Evolutionary conservation across 2,329 filamentous ascomycete genomes (phyloP), one percentile per base, ranked within the genome.

Genomic region (Raffaelea albimanens): DNA sequence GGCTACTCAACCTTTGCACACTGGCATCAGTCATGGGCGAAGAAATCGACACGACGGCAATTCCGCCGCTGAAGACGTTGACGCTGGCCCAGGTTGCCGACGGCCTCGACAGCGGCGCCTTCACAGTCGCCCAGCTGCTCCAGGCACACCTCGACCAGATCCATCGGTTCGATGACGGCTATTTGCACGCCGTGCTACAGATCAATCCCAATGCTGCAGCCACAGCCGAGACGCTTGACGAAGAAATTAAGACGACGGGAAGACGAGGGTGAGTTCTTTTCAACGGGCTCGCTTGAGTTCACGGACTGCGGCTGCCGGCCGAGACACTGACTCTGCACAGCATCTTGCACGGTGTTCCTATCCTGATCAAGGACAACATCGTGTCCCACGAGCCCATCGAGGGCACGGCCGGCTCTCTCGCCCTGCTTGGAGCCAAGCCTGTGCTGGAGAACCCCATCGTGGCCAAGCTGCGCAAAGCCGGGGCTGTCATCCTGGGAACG

Each of bases 381-480:
- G 80, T 74, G 14, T 84, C 80, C 0, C 59, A 63, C 2, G 80
- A 84, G 57, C 59, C 67, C 50, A 39, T 51, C 2, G 48, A 52
- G 3, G 83, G 77, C 52, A 80, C 65, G 0, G 67, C 80, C 3
- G 82, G 82, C 3, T 86, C 82, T 0, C 82, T 72, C 52, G 73
- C 79, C 1, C 67, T 87, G 0, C 56, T 80, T 16, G 50, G 52
- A 1, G 48, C 49, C 45, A 49, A 46, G 18, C 49, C 52, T 2
- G 36, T 23, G 0, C 45, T 46, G 2, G 46, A 52, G 36, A 49
- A 75, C 22, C 23, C 39, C 3, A 46, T 48, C 4, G 49, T 45
- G n/a, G 31, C 49, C 3, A 23, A 33, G 13, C 46, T 55, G 29
- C 43, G 52, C 0, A 49, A 18, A 0, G 50, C 52, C 8, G 53